Evolutionary conservation across 2,329 filamentous ascomycete genomes (phyloP), one percentile per base, ranked within the genome.

Genomic region (Macrophomina pseudophaseolina): DNA sequence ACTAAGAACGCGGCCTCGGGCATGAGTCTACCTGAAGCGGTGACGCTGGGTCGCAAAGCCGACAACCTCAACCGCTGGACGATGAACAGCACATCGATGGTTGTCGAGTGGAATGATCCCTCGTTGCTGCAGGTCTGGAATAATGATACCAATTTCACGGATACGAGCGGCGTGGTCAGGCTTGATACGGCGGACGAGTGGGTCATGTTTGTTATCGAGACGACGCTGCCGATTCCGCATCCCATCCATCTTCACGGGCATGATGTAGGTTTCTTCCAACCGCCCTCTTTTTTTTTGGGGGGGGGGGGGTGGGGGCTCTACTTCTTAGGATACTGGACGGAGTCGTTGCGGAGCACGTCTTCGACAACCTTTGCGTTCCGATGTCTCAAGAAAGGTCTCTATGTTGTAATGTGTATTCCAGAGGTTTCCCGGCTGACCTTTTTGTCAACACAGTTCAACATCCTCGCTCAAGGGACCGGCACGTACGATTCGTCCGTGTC

Each of bases 201-300:
- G 63, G 11, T 11, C 42, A 14, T 56, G 28, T 44, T 65, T 28
- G 63, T 65, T 1, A 54, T 58, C n/a, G 52, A 65, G 16, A 65
- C 38, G 5, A 35, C 51, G 3, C 64, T 79, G 23, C 69, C 74
- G 2, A 67, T 81, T 1, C 79, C 82, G 5, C 77, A 78, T 66
- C 79, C 78, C 2, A 79, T 80, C 49, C 78, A 80, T 70, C 73
- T 80, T 11, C 78, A 80, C 68, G 78, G 78, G 58, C 75, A 79
- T 66, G 80, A 82, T 68, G 52, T 65, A 30, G 58, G 52, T 64
- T 52, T 40, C 16, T 12, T 56, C 28, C 16, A 6, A 23, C 40
- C 14, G 44, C 52, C 11, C 16, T 38, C 33, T 11, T 30, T 32
- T 44, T 35, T 40, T 32, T 38, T 38, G 5, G 23, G n/a, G n/a